phyloP scores from a whole-genome alignment of 371 early-diverging fungal species.

The Mortierella polycephala region DNA sequence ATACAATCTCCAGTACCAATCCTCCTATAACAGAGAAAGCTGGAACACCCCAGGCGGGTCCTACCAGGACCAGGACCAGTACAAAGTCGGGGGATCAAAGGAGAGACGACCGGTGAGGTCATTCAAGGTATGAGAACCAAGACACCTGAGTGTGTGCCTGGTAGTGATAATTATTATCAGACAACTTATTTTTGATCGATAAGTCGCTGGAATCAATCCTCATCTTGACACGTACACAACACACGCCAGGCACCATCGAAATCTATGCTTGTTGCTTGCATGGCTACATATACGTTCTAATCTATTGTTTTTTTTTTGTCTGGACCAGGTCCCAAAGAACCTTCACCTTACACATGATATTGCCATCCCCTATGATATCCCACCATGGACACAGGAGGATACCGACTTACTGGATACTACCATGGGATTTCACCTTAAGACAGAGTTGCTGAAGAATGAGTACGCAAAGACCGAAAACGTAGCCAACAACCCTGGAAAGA shows the following conservation, averaged over 20 bases:
- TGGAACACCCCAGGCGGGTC: background rate
- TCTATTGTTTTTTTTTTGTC: no score
- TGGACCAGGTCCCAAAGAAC: constrained; percentile 13
- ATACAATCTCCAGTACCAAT: constrained; percentile 17
- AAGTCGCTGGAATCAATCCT: no score
- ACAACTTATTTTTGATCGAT: no score
- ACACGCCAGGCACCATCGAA: no score
- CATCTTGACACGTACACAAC: no score
- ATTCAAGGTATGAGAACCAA: no score
- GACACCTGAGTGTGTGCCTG: no score
- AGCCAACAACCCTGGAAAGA: background rate
- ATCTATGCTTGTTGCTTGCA: no score
- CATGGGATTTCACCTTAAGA: constrained; percentile 24
- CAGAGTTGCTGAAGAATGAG: constrained; percentile 22
- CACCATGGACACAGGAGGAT: constrained; percentile 26
- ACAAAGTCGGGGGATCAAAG: constrained; percentile 2
- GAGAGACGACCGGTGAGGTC: no score
- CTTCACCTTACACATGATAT: constrained; percentile 33
- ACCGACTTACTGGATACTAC: constrained; percentile 17
- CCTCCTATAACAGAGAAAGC: constrained; percentile 8
- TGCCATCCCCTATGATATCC: constrained; percentile 31
- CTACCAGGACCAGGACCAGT: background rate
- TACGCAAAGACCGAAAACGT: constrained; percentile 18
- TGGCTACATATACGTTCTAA: no score
- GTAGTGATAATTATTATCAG: no score